Evolutionary conservation across 1,139 yeast species (phyloP).

Genomic region (Cylindricascospora bacillispora): DNA sequence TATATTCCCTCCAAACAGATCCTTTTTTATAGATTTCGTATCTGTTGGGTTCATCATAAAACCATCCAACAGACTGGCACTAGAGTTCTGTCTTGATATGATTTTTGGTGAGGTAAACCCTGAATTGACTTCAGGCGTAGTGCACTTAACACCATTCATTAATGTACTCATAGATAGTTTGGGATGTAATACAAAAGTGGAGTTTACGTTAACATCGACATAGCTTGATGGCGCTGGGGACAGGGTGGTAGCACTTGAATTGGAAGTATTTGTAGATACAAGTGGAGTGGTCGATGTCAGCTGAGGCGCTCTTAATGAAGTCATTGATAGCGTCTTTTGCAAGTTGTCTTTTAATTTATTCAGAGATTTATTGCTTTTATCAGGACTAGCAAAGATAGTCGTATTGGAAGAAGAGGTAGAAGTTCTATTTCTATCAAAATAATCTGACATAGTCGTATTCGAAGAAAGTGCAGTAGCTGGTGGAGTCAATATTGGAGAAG

Average conservation of each 20-base stretch:
- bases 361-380: conserved; percentile 4
- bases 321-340: conserved; percentile 21
- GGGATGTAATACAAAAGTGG: conserved; percentile 24
- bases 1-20: too few relatives aligned
- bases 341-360: conserved; percentile 16
- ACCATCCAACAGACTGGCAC: conserved; percentile 5
- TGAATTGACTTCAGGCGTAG: conserved; percentile 21
- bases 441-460: neutral
- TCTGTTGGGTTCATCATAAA: too few relatives aligned
- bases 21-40: too few relatives aligned
- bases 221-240: too few relatives aligned
- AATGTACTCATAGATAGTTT: conserved; percentile 19
- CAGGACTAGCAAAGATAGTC: neutral
- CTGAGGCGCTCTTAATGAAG: conserved; percentile 10
- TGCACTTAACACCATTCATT: conserved; percentile 25
- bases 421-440: neutral
- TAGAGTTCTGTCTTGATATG: conserved; percentile 16
- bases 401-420: neutral
- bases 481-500: too few relatives aligned
- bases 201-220: conserved; percentile 10
- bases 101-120: conserved; percentile 17
- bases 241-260: conserved; percentile 2
- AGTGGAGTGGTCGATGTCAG: neutral
- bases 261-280: neutral
- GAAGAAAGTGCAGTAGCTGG: too few relatives aligned